A percentile compares a stretch with the other conserved stretches of the same genome.
Conservation (phyloP, 768 basidiomycete genomes). For the Russula sp. region DNA sequence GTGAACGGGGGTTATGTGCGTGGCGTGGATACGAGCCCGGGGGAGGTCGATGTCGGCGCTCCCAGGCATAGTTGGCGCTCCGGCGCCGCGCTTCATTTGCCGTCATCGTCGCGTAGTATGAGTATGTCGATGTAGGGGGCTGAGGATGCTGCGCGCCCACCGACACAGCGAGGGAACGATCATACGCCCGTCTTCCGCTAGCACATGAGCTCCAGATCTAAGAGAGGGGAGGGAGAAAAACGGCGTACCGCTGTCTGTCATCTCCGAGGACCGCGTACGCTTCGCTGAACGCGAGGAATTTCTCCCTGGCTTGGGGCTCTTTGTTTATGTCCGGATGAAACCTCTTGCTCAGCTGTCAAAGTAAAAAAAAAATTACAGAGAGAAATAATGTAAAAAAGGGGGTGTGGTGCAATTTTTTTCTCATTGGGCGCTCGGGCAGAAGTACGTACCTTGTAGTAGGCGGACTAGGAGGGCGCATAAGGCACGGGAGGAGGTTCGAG, state of each 20-base stretch:
- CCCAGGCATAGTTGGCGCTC: conserved; percentile 35
- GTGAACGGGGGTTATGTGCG: not conserved
- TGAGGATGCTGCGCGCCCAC: not conserved
- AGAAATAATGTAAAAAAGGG: not conserved
- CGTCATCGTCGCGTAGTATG: conserved; percentile 21
- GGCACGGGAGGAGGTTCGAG: not conserved
- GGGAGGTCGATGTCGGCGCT: conserved; percentile 23
- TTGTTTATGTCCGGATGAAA: conserved; percentile 40
- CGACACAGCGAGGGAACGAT: conserved; percentile 24
- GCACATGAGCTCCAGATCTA: not conserved
- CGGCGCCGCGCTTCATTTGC: conserved; percentile 29
- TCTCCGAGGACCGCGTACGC: conserved; percentile 41
- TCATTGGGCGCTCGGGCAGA: not conserved
- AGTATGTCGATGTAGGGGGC: conserved; percentile 3
- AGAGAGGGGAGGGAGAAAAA: not conserved
- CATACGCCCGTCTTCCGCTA: conserved; percentile 29
- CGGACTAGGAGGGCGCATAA: conserved; percentile 24
- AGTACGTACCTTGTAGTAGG: conserved; percentile 32
- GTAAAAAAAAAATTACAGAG: not conserved
- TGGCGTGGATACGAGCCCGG: conserved; percentile 1
- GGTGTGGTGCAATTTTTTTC: not conserved
- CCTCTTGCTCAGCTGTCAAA: conserved; percentile 38
- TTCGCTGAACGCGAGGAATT: conserved; percentile 40
- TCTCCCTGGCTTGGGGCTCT: conserved; percentile 33
- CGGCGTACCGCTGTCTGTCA: conserved; percentile 37